Evolutionary conservation across 2,329 filamentous ascomycete species (phyloP).

Genomic region (Lachnellula cervina): DNA sequence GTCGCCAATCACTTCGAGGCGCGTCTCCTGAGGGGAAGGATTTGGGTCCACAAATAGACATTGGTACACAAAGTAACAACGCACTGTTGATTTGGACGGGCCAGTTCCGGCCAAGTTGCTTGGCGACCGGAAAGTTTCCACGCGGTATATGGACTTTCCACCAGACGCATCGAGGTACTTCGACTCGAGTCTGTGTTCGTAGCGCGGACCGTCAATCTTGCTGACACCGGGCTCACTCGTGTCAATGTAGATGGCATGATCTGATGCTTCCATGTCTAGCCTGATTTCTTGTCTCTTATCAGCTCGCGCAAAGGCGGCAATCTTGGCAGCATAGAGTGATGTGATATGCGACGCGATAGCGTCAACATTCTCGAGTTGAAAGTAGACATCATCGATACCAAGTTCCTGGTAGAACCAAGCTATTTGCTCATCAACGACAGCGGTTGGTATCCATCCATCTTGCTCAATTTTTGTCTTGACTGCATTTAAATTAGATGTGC

Average conservation of each 20-base stretch:
- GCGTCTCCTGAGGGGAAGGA: constrained; percentile 73
- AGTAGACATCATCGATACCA: constrained; percentile 98
- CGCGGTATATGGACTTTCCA: constrained; percentile 69
- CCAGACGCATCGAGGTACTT: constrained; percentile 87
- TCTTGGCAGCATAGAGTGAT: constrained; percentile 93
- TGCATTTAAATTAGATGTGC: constrained; percentile 1
- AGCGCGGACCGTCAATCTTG: constrained; percentile 73
- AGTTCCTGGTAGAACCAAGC: constrained; percentile 97
- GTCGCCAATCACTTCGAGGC: constrained; percentile 87
- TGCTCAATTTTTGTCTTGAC: constrained; percentile 68
- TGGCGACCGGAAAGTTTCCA: constrained; percentile 94
- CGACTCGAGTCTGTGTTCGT: constrained; percentile 87
- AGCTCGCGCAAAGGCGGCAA: constrained; percentile 86
- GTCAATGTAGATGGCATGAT: constrained; percentile 98
- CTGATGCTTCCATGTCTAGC: constrained; percentile 87
- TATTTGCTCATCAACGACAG: constrained; percentile 80
- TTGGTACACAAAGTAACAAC: constrained; percentile 99
- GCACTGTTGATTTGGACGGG: constrained; percentile 73
- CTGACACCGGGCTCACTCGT: constrained; percentile 86
- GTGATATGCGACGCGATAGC: constrained; percentile 93
- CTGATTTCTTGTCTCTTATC: constrained; percentile 94
- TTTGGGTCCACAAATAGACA: constrained; percentile 79
- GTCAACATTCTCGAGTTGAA: constrained; percentile 79
- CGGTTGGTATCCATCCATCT: constrained; percentile 73
- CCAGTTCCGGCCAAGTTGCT: constrained; percentile 64